Percentiles rank a stretch among this genome's conserved stretches.
Conservation (phyloP, 2,329 filamentous ascomycete genomes). For the Apiospora pterosperma region DNA sequence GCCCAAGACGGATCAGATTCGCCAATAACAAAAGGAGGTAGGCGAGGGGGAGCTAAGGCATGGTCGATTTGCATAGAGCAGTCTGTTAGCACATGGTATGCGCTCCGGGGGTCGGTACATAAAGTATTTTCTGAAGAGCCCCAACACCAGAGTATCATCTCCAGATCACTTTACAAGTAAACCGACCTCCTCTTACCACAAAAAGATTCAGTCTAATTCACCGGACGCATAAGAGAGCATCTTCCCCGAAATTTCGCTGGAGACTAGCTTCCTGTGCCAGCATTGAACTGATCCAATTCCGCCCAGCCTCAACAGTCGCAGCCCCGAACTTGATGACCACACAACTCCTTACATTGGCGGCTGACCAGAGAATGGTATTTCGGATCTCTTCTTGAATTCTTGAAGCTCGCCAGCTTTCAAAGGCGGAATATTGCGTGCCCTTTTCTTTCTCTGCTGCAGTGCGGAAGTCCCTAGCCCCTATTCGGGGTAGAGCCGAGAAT, state of each 20-base stretch:
- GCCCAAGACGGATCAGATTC: not conserved
- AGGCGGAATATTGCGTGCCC: slow-evolving; percentile 31
- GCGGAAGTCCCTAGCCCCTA: slow-evolving; percentile 78
- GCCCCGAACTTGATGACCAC: slow-evolving; percentile 91
- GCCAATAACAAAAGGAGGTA: not conserved
- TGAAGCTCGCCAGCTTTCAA: slow-evolving; percentile 50
- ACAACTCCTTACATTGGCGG: slow-evolving; percentile 75
- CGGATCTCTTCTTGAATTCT: slow-evolving; percentile 57
- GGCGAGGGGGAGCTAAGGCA: not conserved
- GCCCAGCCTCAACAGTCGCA: slow-evolving; percentile 73
- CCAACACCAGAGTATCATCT: not conserved
- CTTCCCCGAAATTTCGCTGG: slow-evolving; percentile 68
- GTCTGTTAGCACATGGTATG: not conserved
- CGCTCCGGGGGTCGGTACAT: not conserved
- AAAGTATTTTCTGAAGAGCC: not conserved
- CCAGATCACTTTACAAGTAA: not conserved
- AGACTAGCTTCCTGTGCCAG: slow-evolving; percentile 72
- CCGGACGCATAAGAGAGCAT: slow-evolving; percentile 72
- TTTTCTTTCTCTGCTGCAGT: slow-evolving; percentile 46
- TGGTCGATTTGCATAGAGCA: not conserved
- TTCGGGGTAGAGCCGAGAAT: slow-evolving; percentile 73
- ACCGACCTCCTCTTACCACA: not conserved
- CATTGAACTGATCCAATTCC: slow-evolving; percentile 76
- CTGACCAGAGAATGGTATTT: slow-evolving; percentile 73
- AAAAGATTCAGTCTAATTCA: not conserved